phyloP scores from a whole-genome alignment of 306 rosid genomes.

The Amphicarpaea edgeworthii region DNA sequence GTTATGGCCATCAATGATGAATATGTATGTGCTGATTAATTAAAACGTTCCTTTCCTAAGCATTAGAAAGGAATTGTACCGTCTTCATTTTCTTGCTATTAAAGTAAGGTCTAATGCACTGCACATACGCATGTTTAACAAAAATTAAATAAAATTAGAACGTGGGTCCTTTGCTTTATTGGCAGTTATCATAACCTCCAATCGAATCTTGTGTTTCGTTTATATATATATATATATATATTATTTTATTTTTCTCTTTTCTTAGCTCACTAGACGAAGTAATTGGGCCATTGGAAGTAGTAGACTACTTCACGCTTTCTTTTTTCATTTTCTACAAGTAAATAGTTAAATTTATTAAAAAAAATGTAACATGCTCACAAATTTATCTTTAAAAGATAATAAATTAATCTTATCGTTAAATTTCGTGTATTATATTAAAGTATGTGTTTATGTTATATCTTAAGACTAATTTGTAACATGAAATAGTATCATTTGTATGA shows the following conservation, averaged over 20 bases:
- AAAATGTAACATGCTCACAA: too few species aligned
- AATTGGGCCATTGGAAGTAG: neutral
- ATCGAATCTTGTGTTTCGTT: conserved; percentile 11
- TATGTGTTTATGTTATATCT: too few species aligned
- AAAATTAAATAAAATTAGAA: neutral
- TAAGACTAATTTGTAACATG: too few species aligned
- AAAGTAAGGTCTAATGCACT: neutral
- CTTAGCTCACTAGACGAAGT: conserved; percentile 14
- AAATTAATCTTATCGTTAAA: too few species aligned
- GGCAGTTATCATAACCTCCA: neutral
- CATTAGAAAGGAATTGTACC: neutral
- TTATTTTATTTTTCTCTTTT: too few species aligned
- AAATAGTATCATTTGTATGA: too few species aligned
- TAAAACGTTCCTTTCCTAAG: neutral
- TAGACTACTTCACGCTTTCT: conserved; percentile 5
- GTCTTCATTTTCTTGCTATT: neutral
- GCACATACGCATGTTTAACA: neutral
- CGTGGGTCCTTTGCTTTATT: conserved; percentile 37
- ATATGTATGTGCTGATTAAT: neutral
- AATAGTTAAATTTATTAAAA: too few species aligned
- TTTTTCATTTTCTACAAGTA: too few species aligned
- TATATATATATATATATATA: too few species aligned
- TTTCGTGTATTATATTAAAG: too few species aligned
- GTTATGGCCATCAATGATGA: conserved; percentile 13
- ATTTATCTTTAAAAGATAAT: too few species aligned